Conservation (phyloP, 2,329 filamentous ascomycete genomes). For the Sclerotinia sclerotiorum region DNA sequence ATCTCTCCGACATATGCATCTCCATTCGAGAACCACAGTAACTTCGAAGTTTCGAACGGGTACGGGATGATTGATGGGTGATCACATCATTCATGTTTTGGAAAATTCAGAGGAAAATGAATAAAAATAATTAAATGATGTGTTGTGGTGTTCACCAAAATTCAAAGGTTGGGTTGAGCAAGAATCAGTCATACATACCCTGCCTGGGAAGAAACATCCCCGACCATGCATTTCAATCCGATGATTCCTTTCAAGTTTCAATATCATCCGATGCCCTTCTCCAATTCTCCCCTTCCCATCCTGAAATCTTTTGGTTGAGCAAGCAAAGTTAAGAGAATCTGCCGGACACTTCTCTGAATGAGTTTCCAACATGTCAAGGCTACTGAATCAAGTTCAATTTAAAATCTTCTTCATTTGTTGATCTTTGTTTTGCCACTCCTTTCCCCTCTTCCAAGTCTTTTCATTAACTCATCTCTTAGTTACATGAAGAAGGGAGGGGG, state of each 20-base stretch:
- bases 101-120: not conserved
- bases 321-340: not conserved
- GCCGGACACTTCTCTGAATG: constrained; percentile 2
- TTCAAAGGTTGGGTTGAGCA: constrained; percentile 13
- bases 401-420: not conserved
- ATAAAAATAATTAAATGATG: constrained; percentile 1
- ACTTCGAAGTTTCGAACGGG: constrained; percentile 19
- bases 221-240: constrained; percentile 20
- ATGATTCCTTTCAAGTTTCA: constrained; percentile 15
- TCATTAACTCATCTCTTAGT: not conserved
- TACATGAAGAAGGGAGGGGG: not conserved
- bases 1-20: constrained; percentile 18
- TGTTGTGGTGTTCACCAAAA: constrained; percentile 14
- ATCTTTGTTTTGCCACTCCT: not conserved
- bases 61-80: constrained; percentile 19
- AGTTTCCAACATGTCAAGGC: not conserved
- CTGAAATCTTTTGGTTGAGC: constrained; percentile 6
- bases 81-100: constrained; percentile 20
- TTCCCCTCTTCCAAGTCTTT: not conserved
- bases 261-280: constrained; percentile 15
- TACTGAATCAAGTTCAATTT: not conserved
- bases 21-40: constrained; percentile 14
- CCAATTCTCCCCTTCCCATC: not conserved
- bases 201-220: constrained; percentile 11
- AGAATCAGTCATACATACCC: constrained; percentile 20